Evolutionary conservation across 2,329 filamentous ascomycete genomes (phyloP).

Genomic region (Neoscytalidium dimidiatum): DNA sequence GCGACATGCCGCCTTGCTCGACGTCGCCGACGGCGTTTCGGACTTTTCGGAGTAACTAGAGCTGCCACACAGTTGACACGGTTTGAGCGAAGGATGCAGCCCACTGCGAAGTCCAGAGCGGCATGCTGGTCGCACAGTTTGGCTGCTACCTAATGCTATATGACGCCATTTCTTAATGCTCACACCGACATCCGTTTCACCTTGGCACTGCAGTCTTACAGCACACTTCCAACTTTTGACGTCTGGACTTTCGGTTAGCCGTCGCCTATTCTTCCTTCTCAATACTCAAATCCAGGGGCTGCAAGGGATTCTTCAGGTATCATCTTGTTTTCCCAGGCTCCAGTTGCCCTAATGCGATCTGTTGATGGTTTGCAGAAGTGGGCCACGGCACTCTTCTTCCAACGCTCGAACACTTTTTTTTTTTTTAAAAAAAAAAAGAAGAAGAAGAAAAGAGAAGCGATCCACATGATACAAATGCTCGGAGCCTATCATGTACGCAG

Average conservation of each 20-base stretch:
- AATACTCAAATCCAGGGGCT: neutral
- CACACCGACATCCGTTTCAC: neutral
- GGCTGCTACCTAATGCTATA: neutral
- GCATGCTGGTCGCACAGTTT: neutral
- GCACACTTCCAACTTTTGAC: neutral
- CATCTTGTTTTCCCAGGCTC: neutral
- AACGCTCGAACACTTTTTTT: neutral
- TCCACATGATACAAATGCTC: no score
- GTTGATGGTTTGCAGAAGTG: neutral
- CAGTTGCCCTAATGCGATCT: neutral
- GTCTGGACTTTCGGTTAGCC: neutral
- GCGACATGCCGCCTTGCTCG: neutral
- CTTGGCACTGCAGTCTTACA: neutral
- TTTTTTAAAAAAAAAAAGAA: no score
- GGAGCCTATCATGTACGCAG: no score
- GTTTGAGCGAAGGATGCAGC: neutral
- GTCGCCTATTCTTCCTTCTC: slow-evolving; percentile 4
- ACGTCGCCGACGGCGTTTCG: neutral
- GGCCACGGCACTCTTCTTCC: neutral
- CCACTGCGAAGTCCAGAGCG: neutral
- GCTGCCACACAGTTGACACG: neutral
- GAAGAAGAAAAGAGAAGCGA: no score
- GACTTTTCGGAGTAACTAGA: neutral
- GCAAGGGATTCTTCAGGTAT: neutral
- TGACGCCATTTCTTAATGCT: neutral